phyloP scores from a whole-genome alignment of 2,329 filamentous ascomycete species.

The Paraphoma sp. region DNA sequence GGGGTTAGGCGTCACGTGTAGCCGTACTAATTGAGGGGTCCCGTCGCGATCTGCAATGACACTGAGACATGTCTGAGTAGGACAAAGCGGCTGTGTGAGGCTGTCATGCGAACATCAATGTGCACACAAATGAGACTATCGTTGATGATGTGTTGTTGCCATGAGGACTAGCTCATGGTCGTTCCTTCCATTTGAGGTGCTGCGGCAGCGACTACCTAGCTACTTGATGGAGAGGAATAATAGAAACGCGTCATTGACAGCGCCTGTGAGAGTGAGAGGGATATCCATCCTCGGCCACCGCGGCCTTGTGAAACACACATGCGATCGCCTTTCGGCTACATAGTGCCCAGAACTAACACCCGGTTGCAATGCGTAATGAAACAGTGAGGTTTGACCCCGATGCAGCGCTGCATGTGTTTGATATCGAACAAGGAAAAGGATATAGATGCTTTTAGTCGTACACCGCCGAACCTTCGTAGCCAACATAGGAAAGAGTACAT shows the following conservation, averaged over 20 bases:
- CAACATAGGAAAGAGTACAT: conserved; percentile 32
- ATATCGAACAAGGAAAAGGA: conserved; percentile 19
- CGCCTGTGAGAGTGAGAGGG: conserved; percentile 27
- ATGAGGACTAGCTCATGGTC: conserved; percentile 23
- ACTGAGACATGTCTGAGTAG: conserved; percentile 16
- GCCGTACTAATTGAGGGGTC: conserved; percentile 12
- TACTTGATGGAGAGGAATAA: conserved; percentile 23
- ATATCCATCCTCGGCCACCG: conserved; percentile 23
- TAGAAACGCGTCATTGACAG: conserved; percentile 17
- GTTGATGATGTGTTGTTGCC: conserved; percentile 17
- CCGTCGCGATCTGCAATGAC: conserved; percentile 12
- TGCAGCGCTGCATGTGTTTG: conserved; percentile 2
- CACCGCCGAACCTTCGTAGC: conserved; percentile 27
- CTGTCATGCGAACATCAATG: conserved; percentile 16
- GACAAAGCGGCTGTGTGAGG: conserved; percentile 15
- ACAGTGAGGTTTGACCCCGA: conserved; percentile 9
- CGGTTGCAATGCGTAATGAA: conserved; percentile 27
- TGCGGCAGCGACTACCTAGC: conserved; percentile 24
- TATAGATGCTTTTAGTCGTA: conserved; percentile 42
- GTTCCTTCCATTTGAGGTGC: conserved; percentile 26
- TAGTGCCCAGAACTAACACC: conserved; percentile 21
- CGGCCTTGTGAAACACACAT: conserved; percentile 13
- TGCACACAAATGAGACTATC: conserved; percentile 1
- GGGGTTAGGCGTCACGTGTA: conserved; percentile 5
- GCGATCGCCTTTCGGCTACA: conserved; percentile 11